Percentiles rank a stretch among this genome's conserved stretches.
phyloP scores from a whole-genome alignment of 2,329 filamentous ascomycete species.

The Calycina marina region DNA sequence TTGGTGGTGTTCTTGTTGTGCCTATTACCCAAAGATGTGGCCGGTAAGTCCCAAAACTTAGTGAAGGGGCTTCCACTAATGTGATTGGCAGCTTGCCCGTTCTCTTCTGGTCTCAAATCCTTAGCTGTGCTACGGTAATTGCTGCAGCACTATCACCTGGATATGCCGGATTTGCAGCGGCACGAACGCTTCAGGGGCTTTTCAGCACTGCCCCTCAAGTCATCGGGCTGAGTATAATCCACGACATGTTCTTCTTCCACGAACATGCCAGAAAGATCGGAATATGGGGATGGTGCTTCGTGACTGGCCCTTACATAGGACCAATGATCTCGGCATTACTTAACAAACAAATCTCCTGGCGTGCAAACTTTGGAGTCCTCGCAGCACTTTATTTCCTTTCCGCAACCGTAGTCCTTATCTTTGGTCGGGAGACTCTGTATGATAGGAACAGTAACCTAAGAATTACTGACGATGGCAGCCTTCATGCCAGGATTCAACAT shows the following conservation, averaged over 20 bases:
- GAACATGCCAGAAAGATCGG: conserved; percentile 36
- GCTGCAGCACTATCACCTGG: conserved; percentile 2
- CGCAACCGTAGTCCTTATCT: neutral
- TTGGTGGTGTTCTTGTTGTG: conserved; percentile 12
- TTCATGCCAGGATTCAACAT: too few species aligned
- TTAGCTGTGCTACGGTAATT: conserved; percentile 21
- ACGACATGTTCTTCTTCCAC: conserved; percentile 47
- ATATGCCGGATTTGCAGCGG: conserved; percentile 18
- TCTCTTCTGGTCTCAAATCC: conserved; percentile 27
- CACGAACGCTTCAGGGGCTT: conserved; percentile 20
- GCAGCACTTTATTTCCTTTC: neutral
- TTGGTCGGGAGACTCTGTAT: neutral
- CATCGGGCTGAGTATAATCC: conserved; percentile 32
- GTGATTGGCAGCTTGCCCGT: too few species aligned
- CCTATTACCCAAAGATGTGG: conserved; percentile 29
- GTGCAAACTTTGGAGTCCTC: neutral
- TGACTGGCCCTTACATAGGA: conserved; percentile 29
- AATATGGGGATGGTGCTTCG: conserved; percentile 29
- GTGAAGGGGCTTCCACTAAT: too few species aligned
- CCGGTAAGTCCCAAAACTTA: conserved; percentile 10
- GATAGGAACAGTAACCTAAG: neutral
- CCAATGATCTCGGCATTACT: conserved; percentile 34
- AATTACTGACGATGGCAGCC: too few species aligned
- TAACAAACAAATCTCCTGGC: neutral
- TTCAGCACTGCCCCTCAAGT: conserved; percentile 8